These are phyloP conservation scores for Clavispora fructus DNA, from an alignment of 805 yeast species.

Conservation along the genomic window DNA sequence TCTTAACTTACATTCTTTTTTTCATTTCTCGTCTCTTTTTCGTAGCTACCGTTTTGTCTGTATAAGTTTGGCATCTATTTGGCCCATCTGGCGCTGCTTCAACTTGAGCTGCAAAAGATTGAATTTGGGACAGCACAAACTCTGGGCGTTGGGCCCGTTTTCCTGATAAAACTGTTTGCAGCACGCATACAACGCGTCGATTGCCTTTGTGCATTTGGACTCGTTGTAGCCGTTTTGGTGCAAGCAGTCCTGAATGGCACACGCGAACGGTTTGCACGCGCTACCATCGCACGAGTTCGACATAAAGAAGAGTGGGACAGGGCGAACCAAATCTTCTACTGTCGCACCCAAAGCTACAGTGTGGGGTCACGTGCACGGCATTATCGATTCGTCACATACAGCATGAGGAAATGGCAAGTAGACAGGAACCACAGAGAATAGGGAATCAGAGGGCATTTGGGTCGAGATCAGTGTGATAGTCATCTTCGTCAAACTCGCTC, in stretches of 20 bases:
- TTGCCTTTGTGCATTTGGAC: slow-evolving; percentile 61
- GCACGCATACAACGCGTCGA: slow-evolving; percentile 70
- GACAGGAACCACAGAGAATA: too few species aligned
- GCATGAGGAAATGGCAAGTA: too few species aligned
- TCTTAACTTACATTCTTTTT: slow-evolving; percentile 55
- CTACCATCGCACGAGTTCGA: slow-evolving; percentile 13
- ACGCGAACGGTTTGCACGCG: slow-evolving; percentile 75
- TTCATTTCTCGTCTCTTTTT: neutral
- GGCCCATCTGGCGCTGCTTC: slow-evolving; percentile 54
- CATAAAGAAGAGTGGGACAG: neutral
- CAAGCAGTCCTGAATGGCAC: slow-evolving; percentile 79
- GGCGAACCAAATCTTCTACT: neutral
- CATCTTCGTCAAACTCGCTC: slow-evolving; percentile 49
- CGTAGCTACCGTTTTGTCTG: neutral
- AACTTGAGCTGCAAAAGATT: slow-evolving; percentile 57
- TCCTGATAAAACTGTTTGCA: slow-evolving; percentile 61
- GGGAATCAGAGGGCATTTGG: slow-evolving; percentile 11
- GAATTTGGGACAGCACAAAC: slow-evolving; percentile 78
- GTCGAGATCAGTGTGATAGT: slow-evolving; percentile 53
- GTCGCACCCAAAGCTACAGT: neutral
- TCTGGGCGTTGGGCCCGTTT: slow-evolving; percentile 53
- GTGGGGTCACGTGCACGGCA: neutral
- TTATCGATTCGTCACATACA: neutral
- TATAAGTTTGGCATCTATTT: slow-evolving; percentile 52
- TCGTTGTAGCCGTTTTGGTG: slow-evolving; percentile 61